Percentiles rank a stretch among this genome's conserved stretches.
Evolutionary conservation across 306 rosid genomes (phyloP).

Genomic region (Vachellia pachyceras): DNA sequence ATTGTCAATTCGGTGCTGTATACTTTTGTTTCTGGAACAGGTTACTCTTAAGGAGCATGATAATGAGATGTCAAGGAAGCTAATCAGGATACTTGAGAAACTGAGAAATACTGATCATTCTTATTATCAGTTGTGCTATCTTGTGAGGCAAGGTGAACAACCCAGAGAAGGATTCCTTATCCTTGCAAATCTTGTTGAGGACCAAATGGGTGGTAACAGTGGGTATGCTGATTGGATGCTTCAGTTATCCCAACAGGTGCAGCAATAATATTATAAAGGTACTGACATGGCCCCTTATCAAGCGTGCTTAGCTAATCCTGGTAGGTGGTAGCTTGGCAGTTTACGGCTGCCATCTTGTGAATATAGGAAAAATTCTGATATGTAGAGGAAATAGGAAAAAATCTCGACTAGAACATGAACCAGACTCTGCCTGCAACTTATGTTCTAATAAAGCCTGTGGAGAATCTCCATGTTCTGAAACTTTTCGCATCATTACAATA

Average conservation of each 20-base stretch:
- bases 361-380: constrained; percentile 5
- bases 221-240: constrained; percentile 93
- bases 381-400: background rate
- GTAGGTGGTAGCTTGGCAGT: background rate
- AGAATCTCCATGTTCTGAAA: background rate
- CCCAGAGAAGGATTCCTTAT: constrained; percentile 92
- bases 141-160: constrained; percentile 99
- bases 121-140: constrained; percentile 69
- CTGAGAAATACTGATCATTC: constrained; percentile 71
- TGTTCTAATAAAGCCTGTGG: background rate
- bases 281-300: constrained; percentile 6
- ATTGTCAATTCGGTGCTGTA: constrained; percentile 16
- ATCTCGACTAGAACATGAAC: background rate
- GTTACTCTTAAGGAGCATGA: constrained; percentile 61
- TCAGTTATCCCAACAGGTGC: constrained; percentile 90
- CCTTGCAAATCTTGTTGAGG: constrained; percentile 90
- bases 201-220: constrained; percentile 78
- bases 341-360: background rate
- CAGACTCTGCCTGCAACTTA: background rate
- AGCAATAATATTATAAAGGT: constrained; percentile 75
- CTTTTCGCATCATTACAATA: background rate
- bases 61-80: constrained; percentile 86
- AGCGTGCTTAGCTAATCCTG: constrained; percentile 14
- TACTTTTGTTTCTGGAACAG: constrained; percentile 53
- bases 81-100: constrained; percentile 64